Evolutionary conservation across 345 rosid genomes (phyloP).

Genomic region (Euclidium syriacum): DNA sequence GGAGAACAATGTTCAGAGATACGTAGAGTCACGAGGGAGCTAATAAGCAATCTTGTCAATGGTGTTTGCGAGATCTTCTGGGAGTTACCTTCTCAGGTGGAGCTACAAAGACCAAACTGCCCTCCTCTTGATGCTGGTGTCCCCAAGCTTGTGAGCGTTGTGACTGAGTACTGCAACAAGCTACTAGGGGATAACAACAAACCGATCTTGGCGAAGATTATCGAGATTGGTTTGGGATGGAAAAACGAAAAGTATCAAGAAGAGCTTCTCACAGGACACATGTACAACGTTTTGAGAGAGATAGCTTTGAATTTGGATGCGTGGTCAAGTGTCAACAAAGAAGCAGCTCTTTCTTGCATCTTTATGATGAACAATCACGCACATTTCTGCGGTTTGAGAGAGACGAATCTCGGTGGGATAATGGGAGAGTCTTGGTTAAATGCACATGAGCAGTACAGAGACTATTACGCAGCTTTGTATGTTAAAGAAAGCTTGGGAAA

Average conservation of each 20-base stretch:
- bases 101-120: constrained; percentile 46
- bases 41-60: constrained; percentile 48
- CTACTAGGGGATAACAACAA: constrained; percentile 46
- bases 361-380: constrained; percentile 87
- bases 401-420: constrained; percentile 56
- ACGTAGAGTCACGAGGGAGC: constrained; percentile 50
- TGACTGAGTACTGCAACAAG: constrained; percentile 64
- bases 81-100: constrained; percentile 64
- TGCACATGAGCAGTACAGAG: constrained; percentile 63
- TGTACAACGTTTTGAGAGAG: constrained; percentile 50
- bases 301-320: constrained; percentile 60
- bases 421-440: constrained; percentile 79
- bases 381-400: constrained; percentile 53
- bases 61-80: constrained; percentile 64
- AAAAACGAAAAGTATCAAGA: constrained; percentile 46
- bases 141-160: constrained; percentile 58
- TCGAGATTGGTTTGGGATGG: constrained; percentile 62
- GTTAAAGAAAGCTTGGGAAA: constrained; percentile 67
- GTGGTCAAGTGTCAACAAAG: constrained; percentile 55
- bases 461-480: constrained; percentile 56
- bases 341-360: constrained; percentile 46
- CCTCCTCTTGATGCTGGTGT: constrained; percentile 57
- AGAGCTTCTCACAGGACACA: constrained; percentile 41
- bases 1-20: constrained; percentile 49
- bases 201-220: constrained; percentile 49